Base-by-base conservation (phyloP, 768 basidiomycete species). In the Zangia roseola region DNA sequence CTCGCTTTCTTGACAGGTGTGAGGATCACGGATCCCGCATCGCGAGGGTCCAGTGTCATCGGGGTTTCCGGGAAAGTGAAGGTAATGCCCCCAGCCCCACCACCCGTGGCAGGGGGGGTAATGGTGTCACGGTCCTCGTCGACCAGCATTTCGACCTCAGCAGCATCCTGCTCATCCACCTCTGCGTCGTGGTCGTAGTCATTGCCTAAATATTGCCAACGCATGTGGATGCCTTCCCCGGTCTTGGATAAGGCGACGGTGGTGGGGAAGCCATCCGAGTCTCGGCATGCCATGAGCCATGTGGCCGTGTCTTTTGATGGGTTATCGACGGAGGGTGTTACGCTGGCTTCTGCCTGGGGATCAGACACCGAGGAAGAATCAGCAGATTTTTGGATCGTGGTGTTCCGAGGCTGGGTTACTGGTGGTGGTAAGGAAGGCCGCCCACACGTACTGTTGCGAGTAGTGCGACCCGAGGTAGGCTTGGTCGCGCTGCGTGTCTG, bases 11-110 rank as follows among this genome's bases (percentile, higher is more conserved):
- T 69, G 16, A 63, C 36, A 1, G 68, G 67, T 0, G 68, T 70
- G 12, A 2, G 45, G 43, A 67, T 40, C 2, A 68, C 68, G 13
- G 67, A 68, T 6, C 67, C 67, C 1, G 69, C 60, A 14, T 69
- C 52, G 24, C 58, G 68, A 5, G 61, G 19, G 14, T 55, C 48
- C 14, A 40, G 47, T 2, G 46, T 33, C 36, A 62, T 38, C 1
- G 65, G 67, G 0, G 65, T 64, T 19, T 58, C 48, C 2, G 52
- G 59, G 19, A 59, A 54, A 9, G 20, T 43, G 16, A 10, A 14
- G 4, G 30, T 10, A 6, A 10, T 14, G 30, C 6, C 40, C 12
- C 49, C 49, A 12, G 10, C 40, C 14, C 39, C 50, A 3, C 33
- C 38, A 20, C 34, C 35, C 21, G 26, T 19, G 25, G 43, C 12